Percentiles rank a stretch among this genome's conserved stretches.
Conservation (phyloP, 768 basidiomycete species). For the Suillus sp. region DNA sequence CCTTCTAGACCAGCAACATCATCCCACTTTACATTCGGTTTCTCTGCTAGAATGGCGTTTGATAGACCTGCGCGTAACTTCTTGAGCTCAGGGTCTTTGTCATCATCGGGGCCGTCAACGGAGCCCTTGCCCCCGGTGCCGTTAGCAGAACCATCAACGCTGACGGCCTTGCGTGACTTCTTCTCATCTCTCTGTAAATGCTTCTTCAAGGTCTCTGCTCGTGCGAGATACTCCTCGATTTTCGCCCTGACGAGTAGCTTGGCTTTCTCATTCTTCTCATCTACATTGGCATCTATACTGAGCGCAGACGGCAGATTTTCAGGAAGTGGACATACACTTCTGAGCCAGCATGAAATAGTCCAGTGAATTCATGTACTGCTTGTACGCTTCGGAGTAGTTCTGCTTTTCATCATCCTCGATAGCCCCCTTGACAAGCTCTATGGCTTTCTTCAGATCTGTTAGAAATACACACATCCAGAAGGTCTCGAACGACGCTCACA, state of each 20-base stretch:
- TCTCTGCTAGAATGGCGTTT: constrained; percentile 88
- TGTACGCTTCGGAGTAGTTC: constrained; percentile 94
- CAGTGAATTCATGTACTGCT: constrained; percentile 90
- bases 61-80: constrained; percentile 92
- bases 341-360: constrained; percentile 99
- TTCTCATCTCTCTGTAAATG: constrained; percentile 74
- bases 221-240: constrained; percentile 87
- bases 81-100: constrained; percentile 90
- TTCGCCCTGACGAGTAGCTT: constrained; percentile 84
- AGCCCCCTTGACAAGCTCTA: constrained; percentile 89
- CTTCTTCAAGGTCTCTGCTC: constrained; percentile 90
- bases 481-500: constrained; percentile 33
- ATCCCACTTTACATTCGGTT: constrained; percentile 96
- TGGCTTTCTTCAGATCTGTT: constrained; percentile 59
- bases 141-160: constrained; percentile 49
- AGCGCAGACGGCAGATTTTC: constrained; percentile 29
- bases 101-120: constrained; percentile 57
- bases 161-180: constrained; percentile 46
- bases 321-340: constrained; percentile 60
- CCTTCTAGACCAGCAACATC: constrained; percentile 96
- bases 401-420: constrained; percentile 92
- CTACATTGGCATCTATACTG: constrained; percentile 15
- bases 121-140: constrained; percentile 49
- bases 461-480: constrained; percentile 12
- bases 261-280: constrained; percentile 94